Conservation (phyloP, 768 basidiomycete genomes). For the Leccinellum albellum region DNA sequence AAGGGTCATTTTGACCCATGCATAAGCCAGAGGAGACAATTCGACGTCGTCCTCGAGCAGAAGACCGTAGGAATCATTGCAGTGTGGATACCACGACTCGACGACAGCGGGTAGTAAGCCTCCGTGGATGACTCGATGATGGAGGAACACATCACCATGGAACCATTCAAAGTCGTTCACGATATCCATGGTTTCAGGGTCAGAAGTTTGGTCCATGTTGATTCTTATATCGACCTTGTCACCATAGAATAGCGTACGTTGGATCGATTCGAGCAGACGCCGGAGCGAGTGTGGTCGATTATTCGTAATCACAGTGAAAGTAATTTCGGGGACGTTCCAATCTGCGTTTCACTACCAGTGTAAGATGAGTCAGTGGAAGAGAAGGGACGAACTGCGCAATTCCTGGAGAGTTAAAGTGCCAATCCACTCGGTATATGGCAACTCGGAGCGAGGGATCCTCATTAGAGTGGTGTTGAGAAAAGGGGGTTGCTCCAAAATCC, state of each 20-base stretch:
- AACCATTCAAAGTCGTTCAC: constrained; percentile 54
- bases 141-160: constrained; percentile 54
- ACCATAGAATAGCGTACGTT: constrained; percentile 58
- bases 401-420: constrained; percentile 52
- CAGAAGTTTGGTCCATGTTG: constrained; percentile 74
- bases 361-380: constrained; percentile 8
- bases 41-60: constrained; percentile 87
- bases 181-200: constrained; percentile 53
- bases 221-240: constrained; percentile 62
- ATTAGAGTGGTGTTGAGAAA: constrained; percentile 35
- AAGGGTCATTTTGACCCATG: constrained; percentile 79
- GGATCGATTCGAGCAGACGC: constrained; percentile 63
- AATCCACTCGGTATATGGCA: constrained; percentile 60
- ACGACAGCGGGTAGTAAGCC: constrained; percentile 81
- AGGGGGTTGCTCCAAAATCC: constrained; percentile 17
- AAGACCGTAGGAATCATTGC: constrained; percentile 71
- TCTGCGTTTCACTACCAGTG: constrained; percentile 39
- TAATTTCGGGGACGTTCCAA: constrained; percentile 69
- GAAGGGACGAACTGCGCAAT: constrained; percentile 23
- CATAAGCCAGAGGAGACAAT: constrained; percentile 78
- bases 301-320: constrained; percentile 74
- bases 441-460: constrained; percentile 45
- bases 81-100: constrained; percentile 83
- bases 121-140: constrained; percentile 74
- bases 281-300: constrained; percentile 66